These are phyloP conservation scores for Saturnispora gosingensis DNA, from an alignment of 805 yeast genomes.

Conservation along the genomic window DNA sequence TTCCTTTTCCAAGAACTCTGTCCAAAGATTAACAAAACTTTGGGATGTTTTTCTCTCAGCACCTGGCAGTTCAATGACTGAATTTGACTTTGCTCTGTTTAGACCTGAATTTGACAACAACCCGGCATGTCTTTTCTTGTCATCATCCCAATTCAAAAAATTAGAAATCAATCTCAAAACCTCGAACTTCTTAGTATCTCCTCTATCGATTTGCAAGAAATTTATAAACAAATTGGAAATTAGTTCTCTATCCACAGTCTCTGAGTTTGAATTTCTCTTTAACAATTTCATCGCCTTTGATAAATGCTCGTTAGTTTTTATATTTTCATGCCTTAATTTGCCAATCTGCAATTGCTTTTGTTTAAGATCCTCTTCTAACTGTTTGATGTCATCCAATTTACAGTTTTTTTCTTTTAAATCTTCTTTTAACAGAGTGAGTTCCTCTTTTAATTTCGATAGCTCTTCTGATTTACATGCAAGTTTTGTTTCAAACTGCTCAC, in stretches of 20 bases:
- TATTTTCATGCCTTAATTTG: slow-evolving; percentile 88
- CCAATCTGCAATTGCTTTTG: slow-evolving; percentile 77
- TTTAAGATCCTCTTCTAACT: slow-evolving; percentile 45
- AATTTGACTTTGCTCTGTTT: slow-evolving; percentile 24
- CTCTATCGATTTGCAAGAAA: slow-evolving; percentile 80
- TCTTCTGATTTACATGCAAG: slow-evolving; percentile 16
- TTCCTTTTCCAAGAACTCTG: slow-evolving; percentile 70
- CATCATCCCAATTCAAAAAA: slow-evolving; percentile 82
- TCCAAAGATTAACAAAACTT: slow-evolving; percentile 64
- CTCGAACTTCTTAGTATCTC: slow-evolving; percentile 91
- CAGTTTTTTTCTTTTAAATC: slow-evolving; percentile 13
- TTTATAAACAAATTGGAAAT: slow-evolving; percentile 79
- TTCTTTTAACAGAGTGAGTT: slow-evolving; percentile 8
- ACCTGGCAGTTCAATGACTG: slow-evolving; percentile 22
- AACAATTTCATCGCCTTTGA: slow-evolving; percentile 86
- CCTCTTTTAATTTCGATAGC: slow-evolving; percentile 18
- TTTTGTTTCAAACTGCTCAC: slow-evolving; percentile 11
- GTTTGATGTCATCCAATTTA: slow-evolving; percentile 20
- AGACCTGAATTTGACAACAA: slow-evolving; percentile 29
- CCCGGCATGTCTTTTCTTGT: slow-evolving; percentile 68
- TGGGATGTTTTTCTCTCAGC: slow-evolving; percentile 24
- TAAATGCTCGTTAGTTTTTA: slow-evolving; percentile 84
- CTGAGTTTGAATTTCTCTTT: slow-evolving; percentile 66
- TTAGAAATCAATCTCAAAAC: slow-evolving; percentile 78
- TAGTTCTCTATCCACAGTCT: slow-evolving; percentile 78